These are phyloP conservation scores for Hypericum perforatum DNA, from an alignment of 345 rosid genomes.

Conservation along the genomic window DNA sequence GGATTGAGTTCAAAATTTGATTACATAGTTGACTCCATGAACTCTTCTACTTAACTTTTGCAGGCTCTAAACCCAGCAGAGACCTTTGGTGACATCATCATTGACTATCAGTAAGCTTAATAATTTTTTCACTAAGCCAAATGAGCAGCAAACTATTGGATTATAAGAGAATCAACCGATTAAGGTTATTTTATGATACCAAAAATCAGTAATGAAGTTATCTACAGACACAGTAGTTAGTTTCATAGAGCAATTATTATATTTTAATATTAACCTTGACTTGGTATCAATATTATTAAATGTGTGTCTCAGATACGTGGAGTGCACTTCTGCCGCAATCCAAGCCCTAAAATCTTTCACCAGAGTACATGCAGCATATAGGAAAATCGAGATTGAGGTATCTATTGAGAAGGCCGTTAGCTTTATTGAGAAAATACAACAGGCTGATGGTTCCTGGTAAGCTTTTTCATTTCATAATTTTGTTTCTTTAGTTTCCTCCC, in stretches of 20 bases:
- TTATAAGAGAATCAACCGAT: neutral
- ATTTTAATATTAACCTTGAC: too few species aligned
- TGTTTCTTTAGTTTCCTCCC: neutral
- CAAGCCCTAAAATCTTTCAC: slow-evolving; percentile 40
- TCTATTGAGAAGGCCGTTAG: slow-evolving; percentile 35
- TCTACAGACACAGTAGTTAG: too few species aligned
- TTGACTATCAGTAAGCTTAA: slow-evolving; percentile 53
- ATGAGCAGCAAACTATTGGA: too few species aligned
- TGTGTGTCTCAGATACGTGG: slow-evolving; percentile 39
- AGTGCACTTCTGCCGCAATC: slow-evolving; percentile 73
- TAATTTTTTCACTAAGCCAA: neutral
- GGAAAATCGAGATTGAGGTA: slow-evolving; percentile 27
- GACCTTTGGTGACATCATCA: slow-evolving; percentile 52
- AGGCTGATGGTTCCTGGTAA: slow-evolving; percentile 63
- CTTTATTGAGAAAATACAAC: slow-evolving; percentile 43
- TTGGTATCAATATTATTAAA: neutral
- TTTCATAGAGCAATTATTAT: too few species aligned
- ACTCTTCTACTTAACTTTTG: slow-evolving; percentile 17
- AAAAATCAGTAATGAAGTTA: neutral
- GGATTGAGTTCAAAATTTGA: slow-evolving; percentile 75
- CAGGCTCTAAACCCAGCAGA: slow-evolving; percentile 68
- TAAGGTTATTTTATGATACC: neutral
- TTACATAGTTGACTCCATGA: too few species aligned
- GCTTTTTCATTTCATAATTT: neutral
- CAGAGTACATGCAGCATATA: slow-evolving; percentile 22